Base-by-base conservation (phyloP, 306 rosid species). In the Inga oerstediana region DNA sequence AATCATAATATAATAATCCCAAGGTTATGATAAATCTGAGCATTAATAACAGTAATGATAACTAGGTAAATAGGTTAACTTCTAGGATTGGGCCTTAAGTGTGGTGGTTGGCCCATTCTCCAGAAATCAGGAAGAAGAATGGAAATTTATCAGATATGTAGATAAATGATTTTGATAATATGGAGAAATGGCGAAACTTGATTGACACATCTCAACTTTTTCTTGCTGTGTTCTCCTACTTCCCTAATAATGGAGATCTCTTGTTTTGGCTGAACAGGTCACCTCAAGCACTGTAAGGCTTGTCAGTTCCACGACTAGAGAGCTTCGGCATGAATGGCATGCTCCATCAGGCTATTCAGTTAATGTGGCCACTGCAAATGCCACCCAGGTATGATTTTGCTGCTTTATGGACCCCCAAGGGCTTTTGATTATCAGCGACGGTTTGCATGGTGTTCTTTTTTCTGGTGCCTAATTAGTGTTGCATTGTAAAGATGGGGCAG, bases 361-460 rank as follows among this genome's bases (percentile, higher is more conserved):
- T 72, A 96, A 92, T 64, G 98, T 94, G 59, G 98, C 98, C 41
- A 96, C 99, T 78, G 98, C 99, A 75, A 96, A 96, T 90, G 92
- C 97, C 66, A 88, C 97, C 72, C 99, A 94, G 98, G 99, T 96
- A 76, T 79, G 86, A 37, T 84, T 89, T 22, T 72, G 76, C 37
- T 75, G 70, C 81, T 71, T 75, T 34, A 62, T 14, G 35, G 48
- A 43, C 13, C 70, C 58, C 46, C 45, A 45, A 13, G 22, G 35
- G 73, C 72, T 46, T 24, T 49, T 20, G 12, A 30, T 19, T 48
- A n/a, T 73, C 8, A 30, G 39, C 19, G 15, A 83, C 80, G 48
- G 75, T 74, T 17, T 49, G 52, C 24, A 9, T 20, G 30, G 34
- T 59, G 34, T 59, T 22, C 32, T 59, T 8, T 59, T n/a, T 59